These are phyloP conservation scores for Mycosphaerella sp. DNA, from an alignment of 2,329 filamentous ascomycete species.

Conservation along the genomic window DNA sequence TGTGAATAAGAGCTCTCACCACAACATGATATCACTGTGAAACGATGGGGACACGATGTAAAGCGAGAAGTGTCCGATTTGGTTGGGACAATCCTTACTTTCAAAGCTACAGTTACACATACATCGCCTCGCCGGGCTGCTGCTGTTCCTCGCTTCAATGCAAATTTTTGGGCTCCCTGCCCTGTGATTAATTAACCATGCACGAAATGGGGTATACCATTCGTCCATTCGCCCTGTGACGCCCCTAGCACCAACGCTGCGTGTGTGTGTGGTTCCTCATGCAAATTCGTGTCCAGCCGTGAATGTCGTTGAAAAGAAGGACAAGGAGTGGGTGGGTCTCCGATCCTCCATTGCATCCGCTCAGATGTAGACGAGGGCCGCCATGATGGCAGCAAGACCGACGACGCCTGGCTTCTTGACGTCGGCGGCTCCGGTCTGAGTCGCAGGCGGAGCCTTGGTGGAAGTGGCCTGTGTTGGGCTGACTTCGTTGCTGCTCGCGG, in stretches of 20 bases:
- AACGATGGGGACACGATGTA: background rate
- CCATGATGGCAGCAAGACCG: slow-evolving; percentile 20
- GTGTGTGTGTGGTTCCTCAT: background rate
- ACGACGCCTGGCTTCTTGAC: slow-evolving; percentile 18
- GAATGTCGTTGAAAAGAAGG: slow-evolving; percentile 9
- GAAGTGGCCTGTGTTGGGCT: slow-evolving; percentile 8
- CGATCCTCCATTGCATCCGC: background rate
- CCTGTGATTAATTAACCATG: slow-evolving; percentile 11
- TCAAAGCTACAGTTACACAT: slow-evolving; percentile 14
- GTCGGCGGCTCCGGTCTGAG: slow-evolving; percentile 16
- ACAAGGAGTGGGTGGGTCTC: background rate
- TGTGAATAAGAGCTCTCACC: no score
- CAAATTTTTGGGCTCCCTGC: background rate
- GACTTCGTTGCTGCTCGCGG: slow-evolving; percentile 16
- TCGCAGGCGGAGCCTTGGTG: slow-evolving; percentile 17
- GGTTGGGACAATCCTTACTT: background rate
- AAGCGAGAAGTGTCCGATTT: background rate
- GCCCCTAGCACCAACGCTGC: slow-evolving; percentile 20
- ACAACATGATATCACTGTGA: background rate
- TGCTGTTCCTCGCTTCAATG: slow-evolving; percentile 15
- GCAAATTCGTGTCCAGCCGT: slow-evolving; percentile 10
- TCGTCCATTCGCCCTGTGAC: slow-evolving; percentile 15
- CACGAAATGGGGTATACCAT: slow-evolving; percentile 22
- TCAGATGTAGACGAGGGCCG: slow-evolving; percentile 22
- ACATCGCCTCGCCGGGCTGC: slow-evolving; percentile 10